Conservation (phyloP, 1,284 basidiomycete species). For the Heterobasidion annosum region DNA sequence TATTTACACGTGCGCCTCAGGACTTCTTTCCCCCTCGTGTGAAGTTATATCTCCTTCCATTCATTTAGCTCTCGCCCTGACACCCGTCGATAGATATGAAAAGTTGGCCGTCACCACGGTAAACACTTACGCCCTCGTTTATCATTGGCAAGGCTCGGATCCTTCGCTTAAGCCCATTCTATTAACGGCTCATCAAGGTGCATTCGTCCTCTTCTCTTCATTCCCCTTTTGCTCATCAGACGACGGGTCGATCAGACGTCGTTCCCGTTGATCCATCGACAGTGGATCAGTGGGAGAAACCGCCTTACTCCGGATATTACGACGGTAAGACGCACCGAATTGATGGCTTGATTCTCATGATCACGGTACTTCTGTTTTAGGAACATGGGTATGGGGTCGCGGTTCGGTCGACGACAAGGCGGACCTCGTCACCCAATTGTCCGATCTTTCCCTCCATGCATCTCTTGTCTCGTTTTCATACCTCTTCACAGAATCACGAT, state of each 20-base stretch:
- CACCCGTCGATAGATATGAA: conserved; percentile 30
- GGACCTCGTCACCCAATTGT: conserved; percentile 43
- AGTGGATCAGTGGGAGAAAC: conserved; percentile 45
- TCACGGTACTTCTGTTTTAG: conserved; percentile 13
- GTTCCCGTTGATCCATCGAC: conserved; percentile 58
- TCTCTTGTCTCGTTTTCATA: background rate
- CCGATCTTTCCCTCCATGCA: background rate
- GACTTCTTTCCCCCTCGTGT: conserved; percentile 39
- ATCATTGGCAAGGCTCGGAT: conserved; percentile 60
- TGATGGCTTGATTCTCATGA: conserved; percentile 1
- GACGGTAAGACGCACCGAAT: conserved; percentile 32
- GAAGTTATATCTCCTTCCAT: conserved; percentile 9
- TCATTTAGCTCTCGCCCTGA: background rate
- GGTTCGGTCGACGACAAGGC: conserved; percentile 53
- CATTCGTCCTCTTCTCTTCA: conserved; percentile 3
- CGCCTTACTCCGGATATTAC: conserved; percentile 57
- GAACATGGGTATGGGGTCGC: conserved; percentile 49
- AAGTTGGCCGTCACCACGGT: conserved; percentile 50
- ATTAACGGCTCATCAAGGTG: conserved; percentile 64
- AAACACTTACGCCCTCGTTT: conserved; percentile 58
- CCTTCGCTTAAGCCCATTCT: conserved; percentile 56
- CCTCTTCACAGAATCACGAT: conserved; percentile 25
- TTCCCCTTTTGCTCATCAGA: background rate
- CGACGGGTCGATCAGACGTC: conserved; percentile 35
- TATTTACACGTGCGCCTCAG: conserved; percentile 40